These are phyloP conservation scores for Annulohypoxylon maeteangense DNA, from an alignment of 495 filamentous ascomycete species.

Conservation along the genomic window DNA sequence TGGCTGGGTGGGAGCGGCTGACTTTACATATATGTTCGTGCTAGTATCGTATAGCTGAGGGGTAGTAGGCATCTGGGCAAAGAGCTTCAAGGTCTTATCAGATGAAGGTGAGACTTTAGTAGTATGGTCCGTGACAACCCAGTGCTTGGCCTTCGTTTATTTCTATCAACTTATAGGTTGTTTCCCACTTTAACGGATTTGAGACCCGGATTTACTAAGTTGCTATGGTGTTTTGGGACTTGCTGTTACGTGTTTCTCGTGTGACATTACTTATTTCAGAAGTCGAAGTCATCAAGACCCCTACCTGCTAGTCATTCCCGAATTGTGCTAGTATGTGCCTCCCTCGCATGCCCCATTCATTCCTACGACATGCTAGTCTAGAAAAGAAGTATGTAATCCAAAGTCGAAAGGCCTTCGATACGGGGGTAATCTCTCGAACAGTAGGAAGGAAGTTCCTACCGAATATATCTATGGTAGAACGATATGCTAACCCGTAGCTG, in stretches of 20 bases:
- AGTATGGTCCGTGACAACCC: conserved; percentile 9
- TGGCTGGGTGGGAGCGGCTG: neutral
- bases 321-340: neutral
- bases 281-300: neutral
- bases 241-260: neutral
- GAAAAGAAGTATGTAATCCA: neutral
- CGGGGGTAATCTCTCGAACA: neutral
- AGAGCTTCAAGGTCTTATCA: neutral
- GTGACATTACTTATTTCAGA: conserved; percentile 8
- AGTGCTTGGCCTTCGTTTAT: neutral
- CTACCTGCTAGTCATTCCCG: neutral
- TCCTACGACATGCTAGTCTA: neutral
- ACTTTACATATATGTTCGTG: neutral
- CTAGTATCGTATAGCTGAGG: neutral
- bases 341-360: conserved; percentile 3
- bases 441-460: neutral
- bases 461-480: neutral
- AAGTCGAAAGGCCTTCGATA: neutral
- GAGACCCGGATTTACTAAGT: neutral
- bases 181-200: neutral
- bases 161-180: neutral
- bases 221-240: neutral
- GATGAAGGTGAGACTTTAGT: conserved; percentile 3
- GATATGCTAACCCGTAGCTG: neutral
- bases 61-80: neutral